phyloP scores from a whole-genome alignment of 225 moss, liverwort and hornwort genomes.

The Polytrichum formosum region DNA sequence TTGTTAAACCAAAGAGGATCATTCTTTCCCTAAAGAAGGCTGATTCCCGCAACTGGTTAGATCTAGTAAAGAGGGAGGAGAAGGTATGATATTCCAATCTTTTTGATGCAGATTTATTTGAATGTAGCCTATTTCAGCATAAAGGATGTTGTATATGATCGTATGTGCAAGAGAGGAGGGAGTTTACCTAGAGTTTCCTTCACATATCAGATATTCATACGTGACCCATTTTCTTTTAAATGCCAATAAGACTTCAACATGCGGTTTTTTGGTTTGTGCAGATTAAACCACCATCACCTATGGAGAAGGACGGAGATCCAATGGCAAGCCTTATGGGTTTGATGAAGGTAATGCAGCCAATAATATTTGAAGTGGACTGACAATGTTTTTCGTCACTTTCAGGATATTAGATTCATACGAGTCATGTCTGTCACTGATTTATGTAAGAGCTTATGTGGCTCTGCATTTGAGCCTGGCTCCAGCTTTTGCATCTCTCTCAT shows the following conservation, averaged over 20 bases:
- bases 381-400: background rate
- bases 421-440: background rate
- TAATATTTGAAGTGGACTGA: background rate
- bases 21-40: conserved; percentile 52
- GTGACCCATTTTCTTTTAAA: too few relatives aligned
- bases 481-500: background rate
- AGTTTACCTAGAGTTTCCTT: too few relatives aligned
- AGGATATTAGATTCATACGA: background rate
- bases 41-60: conserved; percentile 40
- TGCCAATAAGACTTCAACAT: background rate
- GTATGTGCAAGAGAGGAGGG: too few relatives aligned
- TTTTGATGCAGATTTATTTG: too few relatives aligned
- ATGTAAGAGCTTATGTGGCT: background rate
- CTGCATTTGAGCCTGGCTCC: too few relatives aligned
- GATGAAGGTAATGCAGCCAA: conserved; percentile 40
- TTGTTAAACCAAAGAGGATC: conserved; percentile 55
- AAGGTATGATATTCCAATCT: conserved; percentile 26
- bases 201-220: too few relatives aligned
- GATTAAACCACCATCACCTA: conserved; percentile 34
- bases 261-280: conserved; percentile 7
- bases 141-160: too few relatives aligned
- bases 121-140: too few relatives aligned
- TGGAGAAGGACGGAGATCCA: conserved; percentile 53
- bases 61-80: conserved; percentile 56
- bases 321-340: conserved; percentile 65